Conservation (phyloP, 139 green algal species). For the Zygnema cylindricum region DNA sequence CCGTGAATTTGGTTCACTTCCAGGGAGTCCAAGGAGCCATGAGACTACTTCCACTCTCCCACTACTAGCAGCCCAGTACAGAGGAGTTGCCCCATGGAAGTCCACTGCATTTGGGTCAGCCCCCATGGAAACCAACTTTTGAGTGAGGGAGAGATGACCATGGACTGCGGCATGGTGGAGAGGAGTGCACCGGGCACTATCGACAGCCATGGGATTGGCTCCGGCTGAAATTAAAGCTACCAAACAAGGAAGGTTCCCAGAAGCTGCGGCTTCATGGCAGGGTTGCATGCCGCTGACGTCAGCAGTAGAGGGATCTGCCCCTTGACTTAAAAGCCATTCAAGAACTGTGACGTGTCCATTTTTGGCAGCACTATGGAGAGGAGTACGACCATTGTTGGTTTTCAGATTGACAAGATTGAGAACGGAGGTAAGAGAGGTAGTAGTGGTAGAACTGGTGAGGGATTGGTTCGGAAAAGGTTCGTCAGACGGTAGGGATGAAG, state of each 20-base stretch:
- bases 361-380: constrained; percentile 18
- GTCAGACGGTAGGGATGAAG: too few species aligned
- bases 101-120: neutral
- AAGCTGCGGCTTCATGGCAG: constrained; percentile 25
- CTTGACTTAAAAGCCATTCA: neutral
- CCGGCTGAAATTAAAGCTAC: neutral
- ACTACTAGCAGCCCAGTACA: constrained; percentile 29
- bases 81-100: constrained; percentile 11
- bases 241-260: neutral
- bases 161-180: neutral
- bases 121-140: neutral
- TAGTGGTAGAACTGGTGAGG: neutral
- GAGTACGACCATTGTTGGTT: constrained; percentile 33
- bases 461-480: too few species aligned
- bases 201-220: neutral
- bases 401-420: constrained; percentile 9
- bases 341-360: constrained; percentile 12
- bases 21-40: neutral
- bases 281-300: neutral
- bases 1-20: neutral
- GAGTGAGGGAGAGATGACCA: neutral
- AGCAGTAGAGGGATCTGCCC: neutral
- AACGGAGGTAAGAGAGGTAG: neutral
- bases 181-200: constrained; percentile 1
- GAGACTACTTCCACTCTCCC: constrained; percentile 5